Evolutionary conservation across 2,329 filamentous ascomycete species (phyloP), one percentile per base, ranked within the genome.

Genomic region (Scolecobasidium constrictum): DNA sequence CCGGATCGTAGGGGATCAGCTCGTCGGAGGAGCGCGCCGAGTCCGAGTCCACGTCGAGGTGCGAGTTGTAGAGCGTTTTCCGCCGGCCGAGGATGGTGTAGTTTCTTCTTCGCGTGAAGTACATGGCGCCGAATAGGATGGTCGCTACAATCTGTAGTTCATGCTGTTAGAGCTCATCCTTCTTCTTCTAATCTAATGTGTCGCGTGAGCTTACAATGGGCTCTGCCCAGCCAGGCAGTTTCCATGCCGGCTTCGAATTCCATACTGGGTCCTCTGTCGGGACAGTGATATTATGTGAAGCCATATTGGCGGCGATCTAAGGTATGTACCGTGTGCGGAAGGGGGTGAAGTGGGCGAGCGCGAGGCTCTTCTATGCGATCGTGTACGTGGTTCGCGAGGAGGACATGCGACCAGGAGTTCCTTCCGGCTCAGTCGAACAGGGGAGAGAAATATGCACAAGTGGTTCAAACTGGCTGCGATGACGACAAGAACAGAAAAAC

Each of bases 51-150:
- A n/a, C n/a, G 40, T 66, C 63, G 28, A 66, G 54, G 23, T 58
- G 52, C 40, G 55, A 54, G 21, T 49, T 53, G 49, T 53, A 53
- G 3, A 46, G 39, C 2, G 51, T 45, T 42, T 51, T 52, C 34
- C 50, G 48, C 11, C 46, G 43, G 38, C 53, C 52, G 33, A 68
- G 60, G 42, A 72, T 61, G 28, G 59, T 60, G 50, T 59, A 71
- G 45, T 64, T 61, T 46, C 60, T 60, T 46, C 63, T 60, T 17
- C 69, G 60, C 11, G 68, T 73, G 44, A 71, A 53, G 46, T 65
- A 60, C 60, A 72, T 66, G 20, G 67, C 68, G 18, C 58, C 59
- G 48, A 71, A 58, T 44, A 72, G 64, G 42, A 73, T 72, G 31
- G 55, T 60, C n/a, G 67, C 57, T 9, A 73, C 68, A 48, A 72